Evolutionary conservation across 1,284 basidiomycete species (phyloP), one percentile per base, ranked within the genome.

Genomic region (Phlebopus sp.): DNA sequence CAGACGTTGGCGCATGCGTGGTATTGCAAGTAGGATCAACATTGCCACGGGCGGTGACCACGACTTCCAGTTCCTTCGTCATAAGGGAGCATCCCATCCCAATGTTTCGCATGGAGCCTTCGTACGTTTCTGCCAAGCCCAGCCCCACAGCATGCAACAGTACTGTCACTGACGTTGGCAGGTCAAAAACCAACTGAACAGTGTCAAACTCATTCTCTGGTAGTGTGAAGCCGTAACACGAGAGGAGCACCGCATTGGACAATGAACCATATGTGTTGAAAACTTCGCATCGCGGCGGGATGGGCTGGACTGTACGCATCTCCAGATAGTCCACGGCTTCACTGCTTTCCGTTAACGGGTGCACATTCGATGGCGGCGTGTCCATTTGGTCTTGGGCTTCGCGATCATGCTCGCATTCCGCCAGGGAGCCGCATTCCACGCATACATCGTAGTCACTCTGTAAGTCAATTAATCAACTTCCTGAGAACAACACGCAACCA

Each of bases 401-500:
- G 37, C 50, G 52, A 62, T 95, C 92, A 64, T 96, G 92, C 11
- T 66, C 56, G 59, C 93, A 97, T 59, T 82, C 77, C 5, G 70
- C 58, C 6, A 92, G 64, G 2, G 86, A 84, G 11, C 93, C 93
- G 61, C 93, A 97, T 42, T 70, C 67, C 14, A 80, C 72, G 61
- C 93, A 96, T 13, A 95, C 93, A 64, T 87, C 81, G 61, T 82
- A 89, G 56, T 95, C 91, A 46, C 81, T 87, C 81, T 92, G 60
- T 37, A 55, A 55, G 27, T 34, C n/a, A 38, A 42, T n/a, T 5
- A 37, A 43, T 63, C 42, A 63, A 46, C 48, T 40, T 37, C 31
- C 38, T 37, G 45, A 18, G 14, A 32, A 23, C n/a, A 10, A 17
- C 17, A 41, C 32, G 13, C 21, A 19, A 39, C 13, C 7, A 14